Evolutionary conservation across 305 asterid genomes (phyloP).

Genomic region (Fraxinus nigra): DNA sequence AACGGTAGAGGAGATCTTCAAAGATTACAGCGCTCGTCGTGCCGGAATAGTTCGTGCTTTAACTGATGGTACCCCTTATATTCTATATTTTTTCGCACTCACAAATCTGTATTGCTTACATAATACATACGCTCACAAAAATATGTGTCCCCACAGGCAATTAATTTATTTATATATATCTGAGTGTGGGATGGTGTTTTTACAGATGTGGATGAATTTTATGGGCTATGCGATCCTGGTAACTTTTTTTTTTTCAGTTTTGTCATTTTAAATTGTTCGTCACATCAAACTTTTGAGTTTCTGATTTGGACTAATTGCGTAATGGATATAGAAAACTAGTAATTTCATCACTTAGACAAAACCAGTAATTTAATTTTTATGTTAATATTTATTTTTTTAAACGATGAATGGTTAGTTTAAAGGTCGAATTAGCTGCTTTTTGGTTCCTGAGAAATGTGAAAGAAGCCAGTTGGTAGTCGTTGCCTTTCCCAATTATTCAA

Average conservation of each 20-base stretch:
- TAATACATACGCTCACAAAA: background rate
- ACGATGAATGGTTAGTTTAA: background rate
- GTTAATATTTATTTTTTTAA: background rate
- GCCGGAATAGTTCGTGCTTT: slow-evolving; percentile 76
- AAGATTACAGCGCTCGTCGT: slow-evolving; percentile 81
- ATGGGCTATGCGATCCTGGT: slow-evolving; percentile 85
- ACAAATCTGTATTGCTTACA: background rate
- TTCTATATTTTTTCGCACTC: background rate
- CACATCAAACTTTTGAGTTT: background rate
- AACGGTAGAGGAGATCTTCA: slow-evolving; percentile 88
- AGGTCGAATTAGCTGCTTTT: background rate
- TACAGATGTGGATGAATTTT: slow-evolving; percentile 68
- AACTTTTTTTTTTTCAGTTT: background rate
- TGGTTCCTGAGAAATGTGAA: background rate
- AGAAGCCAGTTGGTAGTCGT: background rate
- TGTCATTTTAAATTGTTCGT: background rate
- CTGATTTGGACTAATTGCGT: slow-evolving; percentile 21
- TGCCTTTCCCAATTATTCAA: background rate
- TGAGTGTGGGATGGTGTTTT: background rate
- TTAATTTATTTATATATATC: background rate
- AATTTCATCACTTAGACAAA: slow-evolving; percentile 9
- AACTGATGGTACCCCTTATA: slow-evolving; percentile 47
- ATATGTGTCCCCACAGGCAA: background rate
- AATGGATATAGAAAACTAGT: slow-evolving; percentile 5
- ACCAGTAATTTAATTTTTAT: slow-evolving; percentile 18